Percentiles rank a stretch among this genome's conserved stretches.
These are phyloP conservation scores for Saccharomycopsis lassenensis DNA, from an alignment of 805 yeast species.

Conservation along the genomic window DNA sequence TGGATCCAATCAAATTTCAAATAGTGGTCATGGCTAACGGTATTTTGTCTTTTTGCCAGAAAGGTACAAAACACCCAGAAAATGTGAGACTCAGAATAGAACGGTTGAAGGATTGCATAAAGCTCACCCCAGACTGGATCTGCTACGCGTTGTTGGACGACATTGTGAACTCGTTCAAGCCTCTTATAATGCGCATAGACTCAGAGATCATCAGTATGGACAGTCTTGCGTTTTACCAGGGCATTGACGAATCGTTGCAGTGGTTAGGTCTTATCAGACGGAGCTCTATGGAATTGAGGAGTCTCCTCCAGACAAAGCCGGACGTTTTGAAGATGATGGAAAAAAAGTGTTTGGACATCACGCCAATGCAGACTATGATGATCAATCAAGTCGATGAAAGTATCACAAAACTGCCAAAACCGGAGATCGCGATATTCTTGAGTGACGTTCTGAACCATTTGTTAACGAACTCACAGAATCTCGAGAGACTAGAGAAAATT, in stretches of 20 bases:
- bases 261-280: too few species aligned
- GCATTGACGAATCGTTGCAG: too few species aligned
- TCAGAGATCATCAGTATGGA: too few species aligned
- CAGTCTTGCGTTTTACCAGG: too few species aligned
- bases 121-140: constrained; percentile 92
- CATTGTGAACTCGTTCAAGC: constrained; percentile 94
- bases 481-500: constrained; percentile 84
- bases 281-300: too few species aligned
- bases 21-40: constrained; percentile 86
- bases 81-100: constrained; percentile 92
- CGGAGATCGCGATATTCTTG: constrained; percentile 81
- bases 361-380: too few species aligned
- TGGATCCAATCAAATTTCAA: constrained; percentile 84
- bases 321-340: too few species aligned
- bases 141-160: constrained; percentile 95
- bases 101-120: constrained; percentile 73
- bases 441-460: constrained; percentile 98
- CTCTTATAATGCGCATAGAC: too few species aligned
- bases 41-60: constrained; percentile 85
- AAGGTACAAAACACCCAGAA: constrained; percentile 92
- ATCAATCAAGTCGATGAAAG: too few species aligned
- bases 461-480: constrained; percentile 88
- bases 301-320: too few species aligned
- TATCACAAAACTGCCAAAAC: constrained; percentile 61
- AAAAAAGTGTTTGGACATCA: too few species aligned